Conservation (phyloP, 306 rosid genomes). For the Sphenostylis stenocarpa region DNA sequence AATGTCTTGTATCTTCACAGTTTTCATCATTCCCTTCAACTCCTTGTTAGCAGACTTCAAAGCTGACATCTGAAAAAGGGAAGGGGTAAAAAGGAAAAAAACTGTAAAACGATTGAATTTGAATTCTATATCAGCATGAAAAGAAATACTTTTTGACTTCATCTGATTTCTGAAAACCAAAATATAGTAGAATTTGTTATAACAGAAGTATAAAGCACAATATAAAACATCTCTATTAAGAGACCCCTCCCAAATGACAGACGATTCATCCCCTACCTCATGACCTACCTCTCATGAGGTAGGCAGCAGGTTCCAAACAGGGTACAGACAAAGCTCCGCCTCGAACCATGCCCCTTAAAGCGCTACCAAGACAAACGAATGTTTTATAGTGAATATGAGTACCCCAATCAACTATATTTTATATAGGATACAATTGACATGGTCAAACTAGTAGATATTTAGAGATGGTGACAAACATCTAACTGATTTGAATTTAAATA, state of each 20-base stretch:
- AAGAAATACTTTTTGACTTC: slow-evolving; percentile 19
- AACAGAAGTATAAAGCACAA: slow-evolving; percentile 36
- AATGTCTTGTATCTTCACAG: slow-evolving; percentile 94
- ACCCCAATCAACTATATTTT: slow-evolving; percentile 47
- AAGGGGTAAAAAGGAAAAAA: slow-evolving; percentile 1
- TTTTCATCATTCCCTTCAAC: slow-evolving; percentile 97
- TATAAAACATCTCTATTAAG: slow-evolving; percentile 34
- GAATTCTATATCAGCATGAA: neutral
- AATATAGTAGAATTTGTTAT: slow-evolving; percentile 28
- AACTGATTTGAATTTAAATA: slow-evolving; percentile 4
- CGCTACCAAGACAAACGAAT: slow-evolving; percentile 78
- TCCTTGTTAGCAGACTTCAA: slow-evolving; percentile 97
- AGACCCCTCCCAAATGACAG: slow-evolving; percentile 60
- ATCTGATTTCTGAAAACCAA: slow-evolving; percentile 32
- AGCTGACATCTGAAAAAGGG: slow-evolving; percentile 73
- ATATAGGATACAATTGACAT: slow-evolving; percentile 36
- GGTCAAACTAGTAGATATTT: slow-evolving; percentile 26
- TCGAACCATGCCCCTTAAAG: slow-evolving; percentile 70
- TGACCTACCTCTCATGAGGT: slow-evolving; percentile 88
- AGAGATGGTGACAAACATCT: neutral
- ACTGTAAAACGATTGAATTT: slow-evolving; percentile 5
- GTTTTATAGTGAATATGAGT: slow-evolving; percentile 59
- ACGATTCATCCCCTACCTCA: slow-evolving; percentile 68
- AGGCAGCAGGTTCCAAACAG: slow-evolving; percentile 84
- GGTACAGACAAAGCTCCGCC: slow-evolving; percentile 73